Conservation (phyloP, 169 alveolate genomes). For the Babesia ovata region DNA sequence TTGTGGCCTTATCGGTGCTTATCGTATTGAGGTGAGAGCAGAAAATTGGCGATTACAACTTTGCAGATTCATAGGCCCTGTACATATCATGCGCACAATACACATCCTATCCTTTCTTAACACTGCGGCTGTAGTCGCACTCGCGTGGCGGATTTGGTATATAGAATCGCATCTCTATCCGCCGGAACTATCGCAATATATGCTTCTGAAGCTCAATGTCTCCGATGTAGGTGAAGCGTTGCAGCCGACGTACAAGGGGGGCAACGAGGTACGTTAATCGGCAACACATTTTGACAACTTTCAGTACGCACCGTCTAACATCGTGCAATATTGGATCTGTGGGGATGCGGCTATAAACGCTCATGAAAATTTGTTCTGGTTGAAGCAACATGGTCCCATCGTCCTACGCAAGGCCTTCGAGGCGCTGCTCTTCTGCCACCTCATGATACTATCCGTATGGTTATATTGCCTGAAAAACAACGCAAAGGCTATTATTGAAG, state of each 20-base stretch:
- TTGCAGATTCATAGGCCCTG: constrained; percentile 60
- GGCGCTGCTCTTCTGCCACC: constrained; percentile 31
- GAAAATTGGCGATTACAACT: not conserved
- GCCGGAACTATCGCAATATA: constrained; percentile 45
- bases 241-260: constrained; percentile 52
- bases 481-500: constrained; percentile 1
- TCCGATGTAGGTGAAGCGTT: constrained; percentile 30
- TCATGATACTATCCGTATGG: constrained; percentile 61
- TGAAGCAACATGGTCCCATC: constrained; percentile 83
- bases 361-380: constrained; percentile 80
- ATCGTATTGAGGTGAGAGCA: constrained; percentile 64
- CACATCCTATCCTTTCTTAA: constrained; percentile 70
- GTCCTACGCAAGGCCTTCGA: constrained; percentile 39
- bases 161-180: constrained; percentile 56
- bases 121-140: constrained; percentile 56
- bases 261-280: constrained; percentile 2
- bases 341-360: constrained; percentile 79
- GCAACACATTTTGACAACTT: too few relatives aligned
- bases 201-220: constrained; percentile 43
- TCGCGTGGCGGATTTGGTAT: constrained; percentile 45
- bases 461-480: constrained; percentile 16
- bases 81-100: constrained; percentile 68
- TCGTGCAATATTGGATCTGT: constrained; percentile 26
- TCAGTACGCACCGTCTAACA: constrained; percentile 29
- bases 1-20: constrained; percentile 67